Conservation (phyloP, 371 early-diverging fungal genomes). For the Lichtheimia ramosa region DNA sequence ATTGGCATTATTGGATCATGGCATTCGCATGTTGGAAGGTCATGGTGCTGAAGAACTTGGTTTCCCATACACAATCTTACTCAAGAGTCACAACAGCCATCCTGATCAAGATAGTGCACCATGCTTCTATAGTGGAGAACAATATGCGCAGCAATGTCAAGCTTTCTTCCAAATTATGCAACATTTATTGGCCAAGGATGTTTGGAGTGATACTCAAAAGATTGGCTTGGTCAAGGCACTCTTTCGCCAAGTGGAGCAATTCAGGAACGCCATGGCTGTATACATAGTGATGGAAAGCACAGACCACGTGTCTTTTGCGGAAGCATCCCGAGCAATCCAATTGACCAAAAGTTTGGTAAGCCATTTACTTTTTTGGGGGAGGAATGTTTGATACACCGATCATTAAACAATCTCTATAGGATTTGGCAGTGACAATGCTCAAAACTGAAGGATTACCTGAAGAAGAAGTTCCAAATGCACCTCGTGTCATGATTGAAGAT, state of each 20-base stretch:
- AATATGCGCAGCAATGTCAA: slow-evolving; percentile 43
- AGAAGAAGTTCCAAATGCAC: slow-evolving; percentile 13
- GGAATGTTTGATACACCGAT: not conserved
- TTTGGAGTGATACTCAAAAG: slow-evolving; percentile 45
- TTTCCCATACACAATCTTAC: slow-evolving; percentile 50
- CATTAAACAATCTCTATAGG: slow-evolving; percentile 17
- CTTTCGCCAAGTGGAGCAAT: slow-evolving; percentile 49
- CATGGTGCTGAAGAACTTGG: slow-evolving; percentile 18
- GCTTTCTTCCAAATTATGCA: slow-evolving; percentile 59
- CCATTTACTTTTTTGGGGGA: not conserved
- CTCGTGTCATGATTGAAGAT: slow-evolving; percentile 36
- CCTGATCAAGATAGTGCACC: slow-evolving; percentile 5
- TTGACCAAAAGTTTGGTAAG: slow-evolving; percentile 39
- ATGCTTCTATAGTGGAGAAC: not conserved
- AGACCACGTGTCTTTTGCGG: slow-evolving; percentile 43
- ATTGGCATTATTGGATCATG: slow-evolving; percentile 35
- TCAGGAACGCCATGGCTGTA: slow-evolving; percentile 33
- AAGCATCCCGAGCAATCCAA: slow-evolving; percentile 44
- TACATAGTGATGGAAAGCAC: slow-evolving; percentile 56
- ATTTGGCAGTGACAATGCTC: slow-evolving; percentile 38
- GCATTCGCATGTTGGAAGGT: slow-evolving; percentile 38
- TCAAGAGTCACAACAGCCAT: slow-evolving; percentile 19
- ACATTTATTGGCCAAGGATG: slow-evolving; percentile 51
- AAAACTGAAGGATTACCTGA: slow-evolving; percentile 36
- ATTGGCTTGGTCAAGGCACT: slow-evolving; percentile 53